Evolutionary conservation across 495 filamentous ascomycete genomes (phyloP).

Genomic region (Stereocaulon alpinum): DNA sequence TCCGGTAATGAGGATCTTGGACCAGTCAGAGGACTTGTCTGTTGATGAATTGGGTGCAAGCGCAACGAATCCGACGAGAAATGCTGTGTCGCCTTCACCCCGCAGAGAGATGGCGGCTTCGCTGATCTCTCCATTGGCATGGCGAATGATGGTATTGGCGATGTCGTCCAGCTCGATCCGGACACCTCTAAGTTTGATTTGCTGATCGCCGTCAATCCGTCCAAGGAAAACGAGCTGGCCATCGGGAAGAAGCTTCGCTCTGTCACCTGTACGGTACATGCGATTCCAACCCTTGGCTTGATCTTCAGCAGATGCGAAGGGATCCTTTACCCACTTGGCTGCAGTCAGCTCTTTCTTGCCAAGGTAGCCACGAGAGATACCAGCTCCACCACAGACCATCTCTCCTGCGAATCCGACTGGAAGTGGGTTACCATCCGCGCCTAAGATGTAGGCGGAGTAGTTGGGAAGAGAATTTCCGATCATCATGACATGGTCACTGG

Average conservation of each 20-base stretch:
- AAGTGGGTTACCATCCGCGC: not conserved
- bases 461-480: not conserved
- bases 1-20: not conserved
- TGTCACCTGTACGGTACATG: constrained; percentile 36
- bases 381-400: not conserved
- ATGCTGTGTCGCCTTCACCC: not conserved
- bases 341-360: not conserved
- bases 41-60: not conserved
- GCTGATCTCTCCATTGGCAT: not conserved
- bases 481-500: not conserved
- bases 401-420: not conserved
- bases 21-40: not conserved
- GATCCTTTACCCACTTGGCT: not conserved
- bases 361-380: not conserved
- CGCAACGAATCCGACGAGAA: not conserved
- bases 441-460: not conserved
- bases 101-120: not conserved
- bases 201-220: constrained; percentile 35
- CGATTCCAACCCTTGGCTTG: constrained; percentile 1
- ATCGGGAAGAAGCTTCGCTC: constrained; percentile 26
- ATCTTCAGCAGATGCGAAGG: constrained; percentile 18
- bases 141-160: not conserved
- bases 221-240: constrained; percentile 31
- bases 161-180: constrained; percentile 33
- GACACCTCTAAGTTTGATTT: constrained; percentile 42